Conservation (phyloP, 1,284 basidiomycete genomes). For the Cerioporus squamosus region DNA sequence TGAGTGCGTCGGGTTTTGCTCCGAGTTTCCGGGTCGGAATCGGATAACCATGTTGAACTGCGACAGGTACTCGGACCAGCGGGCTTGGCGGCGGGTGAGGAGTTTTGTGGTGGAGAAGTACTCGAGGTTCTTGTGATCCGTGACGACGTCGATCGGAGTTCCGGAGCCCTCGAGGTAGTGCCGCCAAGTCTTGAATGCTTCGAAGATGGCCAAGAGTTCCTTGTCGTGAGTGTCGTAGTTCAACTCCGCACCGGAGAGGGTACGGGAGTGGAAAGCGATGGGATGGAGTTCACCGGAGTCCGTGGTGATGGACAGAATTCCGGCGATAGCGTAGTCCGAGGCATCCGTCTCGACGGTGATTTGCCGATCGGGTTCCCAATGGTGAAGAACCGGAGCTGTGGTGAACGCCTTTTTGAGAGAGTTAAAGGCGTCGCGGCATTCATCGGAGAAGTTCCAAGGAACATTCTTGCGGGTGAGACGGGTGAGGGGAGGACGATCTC, state of each 20-base stretch:
- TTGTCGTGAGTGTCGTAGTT: conserved; percentile 44
- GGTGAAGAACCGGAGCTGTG: too few relatives aligned
- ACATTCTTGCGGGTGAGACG: conserved; percentile 31
- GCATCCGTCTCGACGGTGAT: conserved; percentile 1
- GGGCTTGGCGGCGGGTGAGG: too few relatives aligned
- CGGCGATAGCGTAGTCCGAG: conserved; percentile 16
- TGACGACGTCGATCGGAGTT: conserved; percentile 24
- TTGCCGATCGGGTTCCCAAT: background rate
- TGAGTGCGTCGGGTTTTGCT: conserved; percentile 10
- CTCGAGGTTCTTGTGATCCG: conserved; percentile 36
- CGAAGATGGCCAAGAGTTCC: conserved; percentile 40
- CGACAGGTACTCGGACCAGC: too few relatives aligned
- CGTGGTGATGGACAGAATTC: conserved; percentile 36
- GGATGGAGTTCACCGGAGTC: conserved; percentile 32
- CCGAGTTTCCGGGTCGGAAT: conserved; percentile 6
- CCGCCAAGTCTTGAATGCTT: conserved; percentile 33
- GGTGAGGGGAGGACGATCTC: conserved; percentile 31
- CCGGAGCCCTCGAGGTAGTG: conserved; percentile 30
- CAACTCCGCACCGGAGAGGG: background rate
- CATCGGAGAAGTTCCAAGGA: conserved; percentile 27
- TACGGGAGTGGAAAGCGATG: conserved; percentile 34
- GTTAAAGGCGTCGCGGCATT: conserved; percentile 5
- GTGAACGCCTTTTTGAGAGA: conserved; percentile 9
- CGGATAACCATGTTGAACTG: conserved; percentile 5
- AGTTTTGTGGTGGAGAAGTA: conserved; percentile 19